Percentiles rank a stretch among this genome's conserved stretches.
phyloP scores from a whole-genome alignment of 2,329 filamentous ascomycete genomes.

The Penicillium sp. region DNA sequence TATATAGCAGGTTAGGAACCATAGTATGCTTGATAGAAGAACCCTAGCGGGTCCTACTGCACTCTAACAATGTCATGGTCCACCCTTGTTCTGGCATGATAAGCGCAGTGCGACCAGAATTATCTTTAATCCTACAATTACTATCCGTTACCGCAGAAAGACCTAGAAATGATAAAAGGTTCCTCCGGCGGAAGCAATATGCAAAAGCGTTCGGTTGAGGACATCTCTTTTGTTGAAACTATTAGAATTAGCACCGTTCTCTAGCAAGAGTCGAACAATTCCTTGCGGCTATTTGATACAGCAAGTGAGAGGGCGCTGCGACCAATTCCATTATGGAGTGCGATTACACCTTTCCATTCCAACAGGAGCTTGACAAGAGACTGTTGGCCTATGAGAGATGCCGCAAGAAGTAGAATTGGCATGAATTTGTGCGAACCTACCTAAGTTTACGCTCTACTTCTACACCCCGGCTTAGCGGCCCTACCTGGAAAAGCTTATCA shows the following conservation, averaged over 20 bases:
- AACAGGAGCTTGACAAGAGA: neutral
- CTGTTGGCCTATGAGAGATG: neutral
- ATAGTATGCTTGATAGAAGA: neutral
- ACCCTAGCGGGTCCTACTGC: neutral
- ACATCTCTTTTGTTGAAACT: neutral
- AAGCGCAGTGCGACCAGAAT: neutral
- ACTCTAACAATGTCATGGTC: neutral
- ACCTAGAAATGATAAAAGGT: neutral
- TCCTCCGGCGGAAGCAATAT: neutral
- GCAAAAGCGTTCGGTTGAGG: neutral
- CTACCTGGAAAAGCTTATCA: neutral
- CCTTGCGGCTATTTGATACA: neutral
- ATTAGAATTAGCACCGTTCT: neutral
- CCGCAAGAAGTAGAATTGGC: neutral
- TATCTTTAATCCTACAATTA: neutral
- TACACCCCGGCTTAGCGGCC: neutral
- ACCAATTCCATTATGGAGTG: neutral
- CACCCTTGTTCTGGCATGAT: neutral
- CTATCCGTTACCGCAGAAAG: neutral
- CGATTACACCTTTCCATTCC: neutral
- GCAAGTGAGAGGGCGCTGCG: neutral
- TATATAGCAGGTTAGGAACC: neutral
- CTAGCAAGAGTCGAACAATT: neutral
- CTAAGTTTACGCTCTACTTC: too few species aligned
- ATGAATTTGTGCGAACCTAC: neutral